Conservation (phyloP, 2,329 filamentous ascomycete genomes). For the Penicillium sp. region DNA sequence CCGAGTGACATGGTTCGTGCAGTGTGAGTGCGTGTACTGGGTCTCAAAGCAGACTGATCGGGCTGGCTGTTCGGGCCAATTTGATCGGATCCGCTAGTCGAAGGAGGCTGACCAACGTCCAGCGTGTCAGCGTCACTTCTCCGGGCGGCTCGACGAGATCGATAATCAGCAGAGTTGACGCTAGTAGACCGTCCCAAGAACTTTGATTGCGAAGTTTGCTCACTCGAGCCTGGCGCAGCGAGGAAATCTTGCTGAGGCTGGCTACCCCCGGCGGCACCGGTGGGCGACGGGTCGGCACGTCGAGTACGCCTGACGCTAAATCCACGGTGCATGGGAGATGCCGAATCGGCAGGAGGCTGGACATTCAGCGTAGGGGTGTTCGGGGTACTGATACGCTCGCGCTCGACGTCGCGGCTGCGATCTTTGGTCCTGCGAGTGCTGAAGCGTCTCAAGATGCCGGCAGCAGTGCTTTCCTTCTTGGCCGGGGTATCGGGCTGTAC, state of each 20-base stretch:
- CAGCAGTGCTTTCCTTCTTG: conserved; percentile 87
- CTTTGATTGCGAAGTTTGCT: conserved; percentile 64
- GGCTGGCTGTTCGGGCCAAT: conserved; percentile 59
- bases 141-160: conserved; percentile 63
- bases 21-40: conserved; percentile 63
- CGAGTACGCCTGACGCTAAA: conserved; percentile 76
- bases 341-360: conserved; percentile 73
- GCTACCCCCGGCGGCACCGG: conserved; percentile 61
- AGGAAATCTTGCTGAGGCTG: conserved; percentile 78
- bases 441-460: conserved; percentile 82
- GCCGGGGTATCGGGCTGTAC: conserved; percentile 63
- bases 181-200: conserved; percentile 85
- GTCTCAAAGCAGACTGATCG: conserved; percentile 49
- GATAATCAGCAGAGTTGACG: conserved; percentile 84
- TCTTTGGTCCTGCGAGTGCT: conserved; percentile 80
- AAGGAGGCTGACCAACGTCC: conserved; percentile 66
- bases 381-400: conserved; percentile 61
- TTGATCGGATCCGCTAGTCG: conserved; percentile 79
- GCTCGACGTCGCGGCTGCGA: conserved; percentile 48
- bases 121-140: conserved; percentile 59
- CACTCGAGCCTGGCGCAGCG: conserved; percentile 70
- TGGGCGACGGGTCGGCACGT: conserved; percentile 57
- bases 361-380: conserved; percentile 78
- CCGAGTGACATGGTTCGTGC: conserved; percentile 84
- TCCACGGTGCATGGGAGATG: conserved; percentile 74